Evolutionary conservation across 495 filamentous ascomycete species (phyloP).

Genomic region (Evansstolkia leycettana): DNA sequence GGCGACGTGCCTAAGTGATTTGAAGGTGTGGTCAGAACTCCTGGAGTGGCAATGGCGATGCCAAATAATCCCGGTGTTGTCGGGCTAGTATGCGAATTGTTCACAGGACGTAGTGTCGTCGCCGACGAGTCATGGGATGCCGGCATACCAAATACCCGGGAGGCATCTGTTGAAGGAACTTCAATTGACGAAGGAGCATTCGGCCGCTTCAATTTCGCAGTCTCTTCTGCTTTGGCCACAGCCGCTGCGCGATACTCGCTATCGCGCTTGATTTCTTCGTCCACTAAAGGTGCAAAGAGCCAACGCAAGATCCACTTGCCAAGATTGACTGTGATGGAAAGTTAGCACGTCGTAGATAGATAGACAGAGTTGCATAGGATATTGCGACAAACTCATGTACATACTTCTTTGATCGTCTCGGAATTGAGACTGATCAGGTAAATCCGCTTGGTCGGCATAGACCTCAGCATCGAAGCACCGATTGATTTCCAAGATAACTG

Average conservation of each 20-base stretch:
- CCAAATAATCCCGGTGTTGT: conserved; percentile 63
- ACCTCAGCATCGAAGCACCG: conserved; percentile 97
- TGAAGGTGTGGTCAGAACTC: conserved; percentile 11
- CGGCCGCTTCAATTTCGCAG: conserved; percentile 34
- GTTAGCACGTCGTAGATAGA: not conserved
- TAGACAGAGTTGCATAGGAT: not conserved
- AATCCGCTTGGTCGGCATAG: conserved; percentile 76
- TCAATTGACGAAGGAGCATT: conserved; percentile 56
- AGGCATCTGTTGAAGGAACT: conserved; percentile 40
- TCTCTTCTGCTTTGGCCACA: conserved; percentile 46
- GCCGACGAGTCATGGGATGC: conserved; percentile 30
- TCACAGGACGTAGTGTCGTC: conserved; percentile 53
- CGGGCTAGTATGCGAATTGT: conserved; percentile 41
- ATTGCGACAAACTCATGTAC: conserved; percentile 13
- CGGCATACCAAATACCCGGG: conserved; percentile 35
- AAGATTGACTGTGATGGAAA: conserved; percentile 60
- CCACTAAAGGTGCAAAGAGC: conserved; percentile 78
- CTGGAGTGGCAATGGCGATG: conserved; percentile 72
- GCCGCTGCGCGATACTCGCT: conserved; percentile 55
- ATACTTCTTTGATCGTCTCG: conserved; percentile 90
- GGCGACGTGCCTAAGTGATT: conserved; percentile 25
- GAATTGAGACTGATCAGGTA: conserved; percentile 65
- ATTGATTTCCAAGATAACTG: conserved; percentile 84
- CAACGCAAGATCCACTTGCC: conserved; percentile 95
- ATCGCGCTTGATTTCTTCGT: conserved; percentile 79